Evolutionary conservation across 331 rosid genomes (phyloP), one percentile per base, ranked within the genome.

Genomic region (Quercus lobata): DNA sequence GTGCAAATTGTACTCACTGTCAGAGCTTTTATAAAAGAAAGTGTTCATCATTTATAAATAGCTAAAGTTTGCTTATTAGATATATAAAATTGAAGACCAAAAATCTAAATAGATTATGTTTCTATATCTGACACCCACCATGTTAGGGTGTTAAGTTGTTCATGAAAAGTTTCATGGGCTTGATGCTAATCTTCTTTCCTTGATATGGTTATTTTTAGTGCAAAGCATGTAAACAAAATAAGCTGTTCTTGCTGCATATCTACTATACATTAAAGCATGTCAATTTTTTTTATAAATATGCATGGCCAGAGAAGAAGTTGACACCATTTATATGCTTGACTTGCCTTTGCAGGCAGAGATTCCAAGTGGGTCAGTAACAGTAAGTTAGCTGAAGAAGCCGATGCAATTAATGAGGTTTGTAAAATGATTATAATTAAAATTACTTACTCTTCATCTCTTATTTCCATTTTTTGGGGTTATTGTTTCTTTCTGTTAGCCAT

Each of bases 301-400:
- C 7, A 19, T 15, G 52, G 16, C 24, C 34, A 9, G 44, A 35
- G 24, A 7, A 53, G 55, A 19, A 17, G 53, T 15, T 66, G 1
- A 69, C 21, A 69, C 71, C 62, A 62, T 76, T 55, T 62, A 22
- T 74, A 56, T 71, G 78, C 27, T 72, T 73, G 72, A 79, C 12
- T 73, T 80, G 81, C 60, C 60, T 68, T 17, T 85, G 85, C 86
- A 92, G 97, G 85, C 71, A 32, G 92, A 79, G 75, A 84, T 69
- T 61, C 85, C 77, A 83, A 86, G 76, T 71, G 76, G 68, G 74
- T 83, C 46, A 82, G 41, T 52, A 68, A 80, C 46, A 82, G 41
- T 52, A 68, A 80, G 82, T 77, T 83, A 66, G 71, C 71, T 27
- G 70, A 37, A 77, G 89, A 83, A 84, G 71, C 74, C 77, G 76